A percentile compares a stretch with the other conserved stretches of the same genome.
Evolutionary conservation across 306 rosid genomes (phyloP).

Genomic region (Benincasa hispida): DNA sequence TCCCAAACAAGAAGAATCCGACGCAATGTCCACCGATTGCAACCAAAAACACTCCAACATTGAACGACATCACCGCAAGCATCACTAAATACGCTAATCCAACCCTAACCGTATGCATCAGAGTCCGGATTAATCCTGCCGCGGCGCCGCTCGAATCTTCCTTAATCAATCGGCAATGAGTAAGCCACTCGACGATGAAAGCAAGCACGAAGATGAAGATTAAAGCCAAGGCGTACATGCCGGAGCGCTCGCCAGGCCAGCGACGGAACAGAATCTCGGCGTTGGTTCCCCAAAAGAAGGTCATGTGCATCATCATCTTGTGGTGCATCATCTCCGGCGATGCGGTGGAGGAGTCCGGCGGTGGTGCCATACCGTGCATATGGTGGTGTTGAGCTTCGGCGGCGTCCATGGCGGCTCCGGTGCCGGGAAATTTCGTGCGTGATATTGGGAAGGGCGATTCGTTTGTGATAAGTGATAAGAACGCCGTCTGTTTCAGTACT

Average conservation of each 20-base stretch:
- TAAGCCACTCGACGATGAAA: slow-evolving; percentile 36
- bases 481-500: neutral
- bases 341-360: neutral
- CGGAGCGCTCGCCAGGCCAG: slow-evolving; percentile 52
- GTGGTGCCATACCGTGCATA: neutral
- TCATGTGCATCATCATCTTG: slow-evolving; percentile 73
- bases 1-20: slow-evolving; percentile 47
- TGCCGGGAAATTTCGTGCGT: neutral
- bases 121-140: slow-evolving; percentile 40
- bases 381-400: neutral
- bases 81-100: slow-evolving; percentile 60
- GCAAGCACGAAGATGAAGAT: slow-evolving; percentile 40
- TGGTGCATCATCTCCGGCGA: neutral
- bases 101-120: slow-evolving; percentile 36
- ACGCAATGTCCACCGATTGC: slow-evolving; percentile 58
- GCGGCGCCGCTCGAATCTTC: slow-evolving; percentile 19
- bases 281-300: slow-evolving; percentile 69
- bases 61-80: slow-evolving; percentile 86
- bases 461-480: neutral
- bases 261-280: slow-evolving; percentile 37
- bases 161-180: slow-evolving; percentile 30
- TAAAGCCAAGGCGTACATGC: slow-evolving; percentile 51
- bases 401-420: neutral
- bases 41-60: slow-evolving; percentile 52
- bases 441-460: neutral